Conservation (phyloP, 2,329 filamentous ascomycete species). For the Verruconis gallopava region DNA sequence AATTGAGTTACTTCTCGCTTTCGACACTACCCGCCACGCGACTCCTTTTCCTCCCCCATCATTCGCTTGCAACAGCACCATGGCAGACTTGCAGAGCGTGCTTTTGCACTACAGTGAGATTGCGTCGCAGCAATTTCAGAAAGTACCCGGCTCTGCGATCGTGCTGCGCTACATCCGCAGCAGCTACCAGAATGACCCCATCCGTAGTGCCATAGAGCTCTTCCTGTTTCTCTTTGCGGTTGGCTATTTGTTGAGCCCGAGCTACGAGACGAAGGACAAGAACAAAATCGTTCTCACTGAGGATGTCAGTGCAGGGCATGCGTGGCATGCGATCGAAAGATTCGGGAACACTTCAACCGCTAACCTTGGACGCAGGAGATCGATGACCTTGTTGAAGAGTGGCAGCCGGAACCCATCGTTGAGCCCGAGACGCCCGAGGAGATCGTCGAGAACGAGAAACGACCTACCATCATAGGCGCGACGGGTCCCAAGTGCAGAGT, state of each 20-base stretch:
- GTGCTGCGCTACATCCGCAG: constrained; percentile 90
- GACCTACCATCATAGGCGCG: constrained; percentile 65
- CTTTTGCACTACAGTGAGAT: constrained; percentile 18
- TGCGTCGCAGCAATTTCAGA: constrained; percentile 60
- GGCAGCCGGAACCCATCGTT: constrained; percentile 88
- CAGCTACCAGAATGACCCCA: constrained; percentile 93
- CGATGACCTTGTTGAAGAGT: constrained; percentile 91
- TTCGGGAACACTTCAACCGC: too few species aligned
- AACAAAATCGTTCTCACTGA: constrained; percentile 83
- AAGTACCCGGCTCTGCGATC: constrained; percentile 86
- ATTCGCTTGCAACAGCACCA: too few species aligned
- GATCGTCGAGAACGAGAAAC: constrained; percentile 67
- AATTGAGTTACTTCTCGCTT: too few species aligned
- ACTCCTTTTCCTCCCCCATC: too few species aligned
- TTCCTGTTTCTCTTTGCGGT: constrained; percentile 92
- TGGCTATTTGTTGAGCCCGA: constrained; percentile 79
- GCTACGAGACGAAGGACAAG: constrained; percentile 82
- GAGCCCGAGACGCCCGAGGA: constrained; percentile 60
- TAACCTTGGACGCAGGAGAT: constrained; percentile 53
- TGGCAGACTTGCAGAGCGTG: constrained; percentile 4
- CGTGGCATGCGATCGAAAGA: background rate
- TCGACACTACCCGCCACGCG: too few species aligned
- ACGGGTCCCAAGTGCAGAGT: constrained; percentile 69
- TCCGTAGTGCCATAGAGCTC: constrained; percentile 85
- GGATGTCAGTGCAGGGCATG: constrained; percentile 38